Evolutionary conservation across 192 early-diverging fungal genomes (phyloP).

Genomic region (Gaertneriomyces semiglobifer): DNA sequence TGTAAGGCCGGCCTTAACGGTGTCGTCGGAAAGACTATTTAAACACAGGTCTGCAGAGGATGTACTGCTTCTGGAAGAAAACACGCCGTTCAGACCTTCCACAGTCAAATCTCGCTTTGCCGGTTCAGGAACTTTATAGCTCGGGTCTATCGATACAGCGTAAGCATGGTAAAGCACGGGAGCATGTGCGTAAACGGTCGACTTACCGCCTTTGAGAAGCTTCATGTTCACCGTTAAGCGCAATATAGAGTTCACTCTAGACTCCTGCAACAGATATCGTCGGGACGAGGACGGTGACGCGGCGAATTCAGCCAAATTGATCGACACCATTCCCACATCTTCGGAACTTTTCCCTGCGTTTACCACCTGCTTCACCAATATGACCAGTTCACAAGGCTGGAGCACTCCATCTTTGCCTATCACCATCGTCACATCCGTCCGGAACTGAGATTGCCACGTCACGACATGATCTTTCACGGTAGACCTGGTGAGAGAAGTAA

Average conservation of each 20-base stretch:
- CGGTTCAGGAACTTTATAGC: constrained; percentile 19
- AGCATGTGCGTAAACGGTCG: neutral
- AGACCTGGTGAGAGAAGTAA: constrained; percentile 29
- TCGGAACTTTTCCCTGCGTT: constrained; percentile 58
- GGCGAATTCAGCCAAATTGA: constrained; percentile 80
- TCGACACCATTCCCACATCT: constrained; percentile 61
- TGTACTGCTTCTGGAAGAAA: constrained; percentile 8
- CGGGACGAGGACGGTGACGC: constrained; percentile 55
- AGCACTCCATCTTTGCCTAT: constrained; percentile 73
- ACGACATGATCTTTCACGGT: constrained; percentile 57
- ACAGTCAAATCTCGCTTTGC: constrained; percentile 24
- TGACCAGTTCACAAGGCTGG: constrained; percentile 67
- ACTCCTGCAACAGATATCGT: constrained; percentile 40
- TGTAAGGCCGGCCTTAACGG: neutral
- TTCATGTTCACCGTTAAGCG: constrained; percentile 32
- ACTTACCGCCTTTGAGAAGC: constrained; percentile 32
- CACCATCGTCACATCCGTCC: constrained; percentile 55
- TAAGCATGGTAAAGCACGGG: neutral
- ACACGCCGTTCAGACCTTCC: constrained; percentile 23
- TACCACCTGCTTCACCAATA: constrained; percentile 68
- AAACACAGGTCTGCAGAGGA: neutral
- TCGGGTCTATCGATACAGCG: constrained; percentile 3
- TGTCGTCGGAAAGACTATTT: no score
- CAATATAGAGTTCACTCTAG: constrained; percentile 33
- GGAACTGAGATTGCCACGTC: constrained; percentile 58